A percentile compares a stretch with the other conserved stretches of the same genome.
phyloP scores from a whole-genome alignment of 805 yeast genomes.

The Kodamaea fukazawae region DNA sequence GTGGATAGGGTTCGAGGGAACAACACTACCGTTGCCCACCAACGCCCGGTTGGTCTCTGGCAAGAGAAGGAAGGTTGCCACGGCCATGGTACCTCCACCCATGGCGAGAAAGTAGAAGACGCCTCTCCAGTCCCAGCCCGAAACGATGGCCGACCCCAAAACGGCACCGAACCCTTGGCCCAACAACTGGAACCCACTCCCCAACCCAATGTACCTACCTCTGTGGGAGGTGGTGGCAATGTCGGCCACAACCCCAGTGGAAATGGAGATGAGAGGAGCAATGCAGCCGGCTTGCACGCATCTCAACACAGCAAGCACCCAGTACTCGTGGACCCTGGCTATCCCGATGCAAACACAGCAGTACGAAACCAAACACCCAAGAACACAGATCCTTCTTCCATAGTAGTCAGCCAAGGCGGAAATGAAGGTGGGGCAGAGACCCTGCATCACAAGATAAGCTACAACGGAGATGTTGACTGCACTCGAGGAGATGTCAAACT shows the following conservation, averaged over 20 bases:
- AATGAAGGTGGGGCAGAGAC: slow-evolving; percentile 67
- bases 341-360: slow-evolving; percentile 64
- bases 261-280: slow-evolving; percentile 71
- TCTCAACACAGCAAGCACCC: slow-evolving; percentile 63
- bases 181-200: slow-evolving; percentile 59
- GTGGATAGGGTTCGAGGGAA: slow-evolving; percentile 44
- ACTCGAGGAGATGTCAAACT: slow-evolving; percentile 56
- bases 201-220: slow-evolving; percentile 68
- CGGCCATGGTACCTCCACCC: slow-evolving; percentile 49
- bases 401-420: slow-evolving; percentile 65
- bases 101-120: slow-evolving; percentile 75
- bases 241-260: slow-evolving; percentile 73
- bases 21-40: slow-evolving; percentile 72
- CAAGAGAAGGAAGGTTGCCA: slow-evolving; percentile 33
- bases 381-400: slow-evolving; percentile 70
- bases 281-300: slow-evolving; percentile 77
- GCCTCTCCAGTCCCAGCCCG: slow-evolving; percentile 59
- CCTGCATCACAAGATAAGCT: slow-evolving; percentile 73
- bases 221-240: slow-evolving; percentile 61
- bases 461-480: slow-evolving; percentile 70
- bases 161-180: slow-evolving; percentile 82
- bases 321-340: slow-evolving; percentile 55
- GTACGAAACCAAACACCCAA: slow-evolving; percentile 54
- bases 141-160: slow-evolving; percentile 47
- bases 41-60: slow-evolving; percentile 76